Conservation (phyloP, 495 filamentous ascomycete genomes). For the Hypoxylon fragiforme region DNA sequence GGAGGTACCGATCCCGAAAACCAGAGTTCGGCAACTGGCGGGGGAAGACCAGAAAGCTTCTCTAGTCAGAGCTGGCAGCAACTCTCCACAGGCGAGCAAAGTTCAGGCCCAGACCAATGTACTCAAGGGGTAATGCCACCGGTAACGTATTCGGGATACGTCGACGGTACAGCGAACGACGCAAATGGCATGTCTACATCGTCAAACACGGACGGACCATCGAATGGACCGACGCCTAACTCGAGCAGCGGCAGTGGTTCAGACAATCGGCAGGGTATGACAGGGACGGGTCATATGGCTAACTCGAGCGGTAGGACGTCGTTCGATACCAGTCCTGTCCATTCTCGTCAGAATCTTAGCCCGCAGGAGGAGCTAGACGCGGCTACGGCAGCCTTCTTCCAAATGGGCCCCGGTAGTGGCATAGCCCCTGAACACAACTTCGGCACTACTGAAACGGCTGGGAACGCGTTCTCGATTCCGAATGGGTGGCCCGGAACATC, state of each 20-base stretch:
- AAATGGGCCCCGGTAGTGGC: slow-evolving; percentile 37
- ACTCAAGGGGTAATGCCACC: slow-evolving; percentile 39
- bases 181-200: slow-evolving; percentile 47
- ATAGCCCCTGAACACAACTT: slow-evolving; percentile 39
- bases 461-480: slow-evolving; percentile 43
- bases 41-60: slow-evolving; percentile 27
- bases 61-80: slow-evolving; percentile 39
- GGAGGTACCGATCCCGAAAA: slow-evolving; percentile 36
- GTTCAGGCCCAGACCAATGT: slow-evolving; percentile 22
- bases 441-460: slow-evolving; percentile 38
- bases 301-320: slow-evolving; percentile 45
- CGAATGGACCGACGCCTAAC: slow-evolving; percentile 55
- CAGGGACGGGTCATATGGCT: slow-evolving; percentile 30
- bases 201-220: slow-evolving; percentile 43
- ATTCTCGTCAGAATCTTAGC: slow-evolving; percentile 42
- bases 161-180: slow-evolving; percentile 38
- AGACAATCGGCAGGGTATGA: slow-evolving; percentile 40
- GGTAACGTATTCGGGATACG: slow-evolving; percentile 32
- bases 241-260: slow-evolving; percentile 54
- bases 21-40: slow-evolving; percentile 19
- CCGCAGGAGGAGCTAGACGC: slow-evolving; percentile 39
- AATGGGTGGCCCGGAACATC: slow-evolving; percentile 44
- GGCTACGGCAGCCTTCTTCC: slow-evolving; percentile 40
- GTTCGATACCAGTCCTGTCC: slow-evolving; percentile 50
- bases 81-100: slow-evolving; percentile 40